Conservation (phyloP, 768 basidiomycete species). For the Russula ochroleuca region DNA sequence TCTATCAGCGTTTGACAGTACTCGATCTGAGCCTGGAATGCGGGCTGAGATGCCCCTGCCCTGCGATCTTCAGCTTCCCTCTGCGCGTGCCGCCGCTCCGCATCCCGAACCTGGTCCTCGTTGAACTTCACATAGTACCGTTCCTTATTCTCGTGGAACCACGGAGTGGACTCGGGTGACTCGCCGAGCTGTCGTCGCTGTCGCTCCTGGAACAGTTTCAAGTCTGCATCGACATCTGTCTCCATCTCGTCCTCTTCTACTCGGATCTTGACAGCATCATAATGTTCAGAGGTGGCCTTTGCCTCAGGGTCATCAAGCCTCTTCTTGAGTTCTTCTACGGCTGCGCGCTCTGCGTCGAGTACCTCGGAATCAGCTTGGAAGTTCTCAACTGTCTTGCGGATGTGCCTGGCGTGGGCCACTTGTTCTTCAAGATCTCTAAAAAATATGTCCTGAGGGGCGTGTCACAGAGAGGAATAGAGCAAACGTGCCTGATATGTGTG, state of each 20-base stretch:
- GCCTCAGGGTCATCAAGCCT: constrained; percentile 88
- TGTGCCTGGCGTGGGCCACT: constrained; percentile 69
- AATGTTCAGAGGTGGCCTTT: constrained; percentile 75
- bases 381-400: constrained; percentile 68
- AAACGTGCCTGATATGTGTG: constrained; percentile 70
- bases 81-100: constrained; percentile 69
- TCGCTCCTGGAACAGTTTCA: too few species aligned
- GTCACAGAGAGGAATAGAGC: constrained; percentile 8
- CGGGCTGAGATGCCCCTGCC: background rate
- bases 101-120: constrained; percentile 75
- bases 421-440: constrained; percentile 77
- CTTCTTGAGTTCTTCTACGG: constrained; percentile 73
- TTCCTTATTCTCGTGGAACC: constrained; percentile 79
- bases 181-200: constrained; percentile 29
- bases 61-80: constrained; percentile 72
- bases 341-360: constrained; percentile 72
- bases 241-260: constrained; percentile 81
- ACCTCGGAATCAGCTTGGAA: constrained; percentile 75
- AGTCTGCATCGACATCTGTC: constrained; percentile 46
- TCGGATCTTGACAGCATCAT: constrained; percentile 59
- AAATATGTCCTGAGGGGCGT: constrained; percentile 15
- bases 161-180: constrained; percentile 69
- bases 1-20: constrained; percentile 93
- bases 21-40: constrained; percentile 75
- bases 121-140: constrained; percentile 76